A percentile compares a stretch with the other conserved stretches of the same genome.
phyloP scores from a whole-genome alignment of 768 basidiomycete genomes.

The Sarcodon sp. region DNA sequence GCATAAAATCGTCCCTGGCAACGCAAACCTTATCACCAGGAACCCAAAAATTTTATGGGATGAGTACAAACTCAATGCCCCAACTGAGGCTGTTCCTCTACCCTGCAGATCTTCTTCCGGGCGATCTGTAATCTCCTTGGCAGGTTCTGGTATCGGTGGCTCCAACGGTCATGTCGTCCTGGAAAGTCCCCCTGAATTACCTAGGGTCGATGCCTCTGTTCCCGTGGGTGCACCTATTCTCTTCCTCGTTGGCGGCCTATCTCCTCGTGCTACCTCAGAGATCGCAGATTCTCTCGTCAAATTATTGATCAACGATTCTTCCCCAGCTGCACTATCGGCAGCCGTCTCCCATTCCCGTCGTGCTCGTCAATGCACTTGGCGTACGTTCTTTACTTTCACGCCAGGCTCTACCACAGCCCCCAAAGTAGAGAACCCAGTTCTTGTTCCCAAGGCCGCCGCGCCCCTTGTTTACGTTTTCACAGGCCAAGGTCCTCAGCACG shows the following conservation, averaged over 20 bases:
- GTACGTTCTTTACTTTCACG: slow-evolving; percentile 5
- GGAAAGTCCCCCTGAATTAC: slow-evolving; percentile 17
- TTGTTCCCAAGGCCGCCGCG: slow-evolving; percentile 13
- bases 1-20: slow-evolving; percentile 23
- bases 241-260: slow-evolving; percentile 22
- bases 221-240: slow-evolving; percentile 12
- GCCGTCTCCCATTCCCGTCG: slow-evolving; percentile 5
- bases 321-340: background rate
- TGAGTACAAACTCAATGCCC: slow-evolving; percentile 23
- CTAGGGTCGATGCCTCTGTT: background rate
- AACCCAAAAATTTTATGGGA: slow-evolving; percentile 29
- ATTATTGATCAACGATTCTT: background rate
- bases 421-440: slow-evolving; percentile 16
- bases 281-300: slow-evolving; percentile 4
- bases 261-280: slow-evolving; percentile 15
- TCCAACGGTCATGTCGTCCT: slow-evolving; percentile 28
- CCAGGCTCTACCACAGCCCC: background rate
- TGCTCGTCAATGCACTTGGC: slow-evolving; percentile 9
- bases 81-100: slow-evolving; percentile 16
- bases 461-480: slow-evolving; percentile 23
- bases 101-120: slow-evolving; percentile 9
- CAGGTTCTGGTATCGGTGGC: slow-evolving; percentile 32
- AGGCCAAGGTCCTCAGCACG: slow-evolving; percentile 12
- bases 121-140: slow-evolving; percentile 23
- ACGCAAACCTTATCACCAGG: slow-evolving; percentile 19